Evolutionary conservation across 176 grass and related monocot species (phyloP).

Genomic region (Pontederia paniculata): DNA sequence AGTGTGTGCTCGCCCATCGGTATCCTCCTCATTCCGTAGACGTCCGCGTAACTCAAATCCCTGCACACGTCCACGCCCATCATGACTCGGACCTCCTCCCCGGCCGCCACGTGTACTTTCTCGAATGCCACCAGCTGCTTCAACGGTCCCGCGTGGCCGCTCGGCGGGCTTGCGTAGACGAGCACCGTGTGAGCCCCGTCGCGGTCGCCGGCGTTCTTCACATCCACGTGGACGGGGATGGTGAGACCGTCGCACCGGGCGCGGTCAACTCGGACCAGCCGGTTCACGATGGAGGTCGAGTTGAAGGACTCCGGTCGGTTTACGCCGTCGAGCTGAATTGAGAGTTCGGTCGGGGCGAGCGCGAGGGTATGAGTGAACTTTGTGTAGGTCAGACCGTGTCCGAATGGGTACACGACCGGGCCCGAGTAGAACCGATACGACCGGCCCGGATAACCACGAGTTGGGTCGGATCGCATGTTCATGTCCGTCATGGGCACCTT

Average conservation of each 20-base stretch:
- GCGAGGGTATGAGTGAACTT: constrained; percentile 46
- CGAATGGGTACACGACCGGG: constrained; percentile 58
- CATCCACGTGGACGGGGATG: constrained; percentile 51
- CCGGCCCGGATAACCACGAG: constrained; percentile 46
- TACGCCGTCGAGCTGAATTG: constrained; percentile 37
- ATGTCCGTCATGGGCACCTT: constrained; percentile 75
- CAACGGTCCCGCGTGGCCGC: constrained; percentile 13
- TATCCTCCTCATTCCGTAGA: constrained; percentile 39
- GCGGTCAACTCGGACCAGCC: constrained; percentile 43
- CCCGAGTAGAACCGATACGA: constrained; percentile 83
- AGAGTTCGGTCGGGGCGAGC: constrained; percentile 33
- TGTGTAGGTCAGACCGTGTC: constrained; percentile 68
- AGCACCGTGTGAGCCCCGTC: constrained; percentile 64
- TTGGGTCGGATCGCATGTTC: constrained; percentile 54
- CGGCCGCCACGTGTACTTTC: constrained; percentile 50
- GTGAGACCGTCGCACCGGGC: constrained; percentile 35
- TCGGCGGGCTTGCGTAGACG: constrained; percentile 35
- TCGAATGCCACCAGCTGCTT: constrained; percentile 67
- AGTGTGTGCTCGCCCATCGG: constrained; percentile 45
- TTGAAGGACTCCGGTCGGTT: constrained; percentile 16
- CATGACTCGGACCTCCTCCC: constrained; percentile 32
- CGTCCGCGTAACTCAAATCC: constrained; percentile 38
- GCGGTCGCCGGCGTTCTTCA: constrained; percentile 41
- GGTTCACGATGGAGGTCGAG: neutral
- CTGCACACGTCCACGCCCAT: constrained; percentile 52